phyloP scores from a whole-genome alignment of 2,329 filamentous ascomycete genomes.

The Aspergillus sergii region DNA sequence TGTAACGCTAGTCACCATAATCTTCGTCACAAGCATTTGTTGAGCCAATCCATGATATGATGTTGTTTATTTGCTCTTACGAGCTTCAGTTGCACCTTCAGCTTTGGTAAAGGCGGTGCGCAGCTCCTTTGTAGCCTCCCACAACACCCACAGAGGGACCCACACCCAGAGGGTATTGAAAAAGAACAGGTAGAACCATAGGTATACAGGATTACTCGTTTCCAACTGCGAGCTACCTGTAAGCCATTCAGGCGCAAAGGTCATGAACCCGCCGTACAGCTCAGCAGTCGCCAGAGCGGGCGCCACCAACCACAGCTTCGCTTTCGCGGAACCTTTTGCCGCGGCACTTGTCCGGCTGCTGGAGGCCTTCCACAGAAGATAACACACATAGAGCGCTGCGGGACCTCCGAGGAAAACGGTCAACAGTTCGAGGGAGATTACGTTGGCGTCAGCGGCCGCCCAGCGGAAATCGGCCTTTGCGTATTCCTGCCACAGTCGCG shows the following conservation, averaged over 20 bases:
- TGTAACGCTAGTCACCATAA: neutral
- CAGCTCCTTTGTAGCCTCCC: constrained; percentile 53
- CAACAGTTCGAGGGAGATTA: constrained; percentile 62
- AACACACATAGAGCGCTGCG: constrained; percentile 60
- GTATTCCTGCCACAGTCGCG: constrained; percentile 66
- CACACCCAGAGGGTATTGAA: constrained; percentile 67
- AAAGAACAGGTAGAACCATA: constrained; percentile 66
- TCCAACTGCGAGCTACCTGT: constrained; percentile 60
- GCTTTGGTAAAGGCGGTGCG: constrained; percentile 37
- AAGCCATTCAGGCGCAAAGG: constrained; percentile 67
- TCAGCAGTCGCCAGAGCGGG: constrained; percentile 63
- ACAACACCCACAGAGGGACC: constrained; percentile 60
- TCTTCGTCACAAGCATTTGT: neutral
- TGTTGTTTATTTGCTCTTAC: constrained; percentile 23
- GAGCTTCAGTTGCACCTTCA: constrained; percentile 21
- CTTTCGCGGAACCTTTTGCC: constrained; percentile 30
- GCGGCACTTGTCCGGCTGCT: constrained; percentile 17
- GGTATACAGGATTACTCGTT: constrained; percentile 62
- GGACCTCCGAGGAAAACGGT: constrained; percentile 64
- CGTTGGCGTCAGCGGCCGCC: constrained; percentile 60
- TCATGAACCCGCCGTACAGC: constrained; percentile 67
- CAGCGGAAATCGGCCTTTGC: constrained; percentile 65
- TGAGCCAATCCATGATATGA: neutral
- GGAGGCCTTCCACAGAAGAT: constrained; percentile 45
- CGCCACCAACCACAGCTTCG: constrained; percentile 59